Evolutionary conservation across 805 yeast species (phyloP).

Genomic region (Myxozyma neglecta): DNA sequence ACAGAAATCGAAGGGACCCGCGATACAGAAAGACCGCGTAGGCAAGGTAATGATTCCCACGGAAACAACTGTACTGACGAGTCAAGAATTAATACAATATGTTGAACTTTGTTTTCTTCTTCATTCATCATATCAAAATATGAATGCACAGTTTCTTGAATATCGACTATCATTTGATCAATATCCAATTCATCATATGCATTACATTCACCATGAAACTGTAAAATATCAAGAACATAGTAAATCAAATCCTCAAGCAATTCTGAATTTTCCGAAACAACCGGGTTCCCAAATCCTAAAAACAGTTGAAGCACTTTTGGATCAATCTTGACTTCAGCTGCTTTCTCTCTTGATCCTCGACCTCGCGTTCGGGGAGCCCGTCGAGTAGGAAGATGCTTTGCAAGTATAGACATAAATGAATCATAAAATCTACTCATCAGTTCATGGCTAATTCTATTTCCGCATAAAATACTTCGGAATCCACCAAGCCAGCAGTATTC

Average conservation of each 20-base stretch:
- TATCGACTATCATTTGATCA: conserved; percentile 52
- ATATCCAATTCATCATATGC: conserved; percentile 67
- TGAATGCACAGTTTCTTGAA: conserved; percentile 45
- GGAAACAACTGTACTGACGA: conserved; percentile 70
- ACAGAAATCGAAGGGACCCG: conserved; percentile 68
- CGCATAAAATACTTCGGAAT: conserved; percentile 61
- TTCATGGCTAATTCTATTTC: conserved; percentile 36
- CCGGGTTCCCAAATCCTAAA: conserved; percentile 48
- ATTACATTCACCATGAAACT: conserved; percentile 62
- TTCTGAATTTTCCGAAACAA: conserved; percentile 40
- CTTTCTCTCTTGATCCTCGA: conserved; percentile 8
- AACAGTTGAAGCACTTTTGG: conserved; percentile 54
- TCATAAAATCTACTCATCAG: conserved; percentile 42
- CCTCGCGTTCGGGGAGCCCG: conserved; percentile 36
- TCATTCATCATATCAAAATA: conserved; percentile 20
- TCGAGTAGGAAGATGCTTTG: conserved; percentile 53
- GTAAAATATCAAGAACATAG: conserved; percentile 59
- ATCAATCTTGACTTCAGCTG: conserved; percentile 42
- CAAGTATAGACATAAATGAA: conserved; percentile 45
- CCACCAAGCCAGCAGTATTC: conserved; percentile 79
- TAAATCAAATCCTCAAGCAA: conserved; percentile 63
- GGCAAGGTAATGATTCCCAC: conserved; percentile 77
- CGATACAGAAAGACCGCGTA: conserved; percentile 59
- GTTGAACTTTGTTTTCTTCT: conserved; percentile 41
- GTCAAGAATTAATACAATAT: conserved; percentile 70